Percentiles rank a stretch among this genome's conserved stretches.
These are phyloP conservation scores for Backusella australiensis DNA, from an alignment of 192 early-diverging fungal species.

Conservation along the genomic window DNA sequence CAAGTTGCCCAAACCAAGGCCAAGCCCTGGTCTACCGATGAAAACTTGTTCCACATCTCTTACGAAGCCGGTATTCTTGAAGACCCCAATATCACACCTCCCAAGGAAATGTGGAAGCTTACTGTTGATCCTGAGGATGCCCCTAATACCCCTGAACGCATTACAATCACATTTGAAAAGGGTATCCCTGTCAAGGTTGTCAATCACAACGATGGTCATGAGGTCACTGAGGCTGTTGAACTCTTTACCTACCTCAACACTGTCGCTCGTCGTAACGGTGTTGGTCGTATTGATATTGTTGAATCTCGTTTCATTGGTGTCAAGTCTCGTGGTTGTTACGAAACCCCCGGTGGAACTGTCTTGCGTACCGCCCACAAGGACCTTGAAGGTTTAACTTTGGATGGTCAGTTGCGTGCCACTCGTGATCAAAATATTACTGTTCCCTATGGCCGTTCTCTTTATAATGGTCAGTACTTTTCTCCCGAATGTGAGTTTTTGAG, in stretches of 20 bases:
- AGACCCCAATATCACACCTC: constrained; percentile 92
- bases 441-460: constrained; percentile 72
- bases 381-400: constrained; percentile 91
- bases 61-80: constrained; percentile 98
- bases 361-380: constrained; percentile 94
- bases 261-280: constrained; percentile 93
- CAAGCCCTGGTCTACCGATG: constrained; percentile 99
- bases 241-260: constrained; percentile 97
- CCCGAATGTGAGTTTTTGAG: constrained; percentile 92
- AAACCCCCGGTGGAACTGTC: constrained; percentile 97
- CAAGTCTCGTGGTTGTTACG: constrained; percentile 99
- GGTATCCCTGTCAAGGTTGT: constrained; percentile 89
- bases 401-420: constrained; percentile 92
- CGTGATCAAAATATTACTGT: constrained; percentile 90
- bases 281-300: constrained; percentile 99
- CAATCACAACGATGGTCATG: constrained; percentile 77
- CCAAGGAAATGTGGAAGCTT: constrained; percentile 99
- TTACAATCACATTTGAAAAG: constrained; percentile 84
- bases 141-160: constrained; percentile 93
- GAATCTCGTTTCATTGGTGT: constrained; percentile 99
- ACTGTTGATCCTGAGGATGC: constrained; percentile 98
- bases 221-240: constrained; percentile 61
- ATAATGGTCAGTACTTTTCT: constrained; percentile 98
- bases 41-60: constrained; percentile 99
- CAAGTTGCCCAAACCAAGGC: constrained; percentile 94